Base-by-base conservation (phyloP, 2,329 filamentous ascomycete genomes). In the Immersiporthe knoxdaviesiana region DNA sequence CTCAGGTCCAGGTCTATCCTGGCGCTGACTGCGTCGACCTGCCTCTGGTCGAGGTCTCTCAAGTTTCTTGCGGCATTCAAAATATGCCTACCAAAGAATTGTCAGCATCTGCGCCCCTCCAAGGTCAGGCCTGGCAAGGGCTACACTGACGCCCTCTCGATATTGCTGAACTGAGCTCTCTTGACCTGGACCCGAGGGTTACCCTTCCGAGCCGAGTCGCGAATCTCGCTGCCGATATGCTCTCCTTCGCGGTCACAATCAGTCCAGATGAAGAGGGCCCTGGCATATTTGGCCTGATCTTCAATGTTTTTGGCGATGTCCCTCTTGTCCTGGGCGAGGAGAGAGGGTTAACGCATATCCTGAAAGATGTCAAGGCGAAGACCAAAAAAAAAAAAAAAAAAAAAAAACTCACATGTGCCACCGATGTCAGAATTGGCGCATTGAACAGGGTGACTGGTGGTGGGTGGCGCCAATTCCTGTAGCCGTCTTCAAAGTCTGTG, bases 231-330 rank as follows among this genome's bases (percentile, higher is more conserved):
- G 8, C 96, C 96, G 74, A 99, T 99, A 77, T 98, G 92, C 79
- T 99, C 96, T 47, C 96, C 96, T 84, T 99, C 96, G 67, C 94
- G 90, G 84, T 99, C 96, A 80, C 96, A 98, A 85, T 99, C 96
- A 0, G 96, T 99, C 96, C 96, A 99, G 74, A 99, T 97, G 79
- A 97, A 95, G 41, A 99, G 84, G 16, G 90, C 88, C 67, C 85
- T 87, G n/a, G 90, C 86, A 77, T 87, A 86, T 70, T 86, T 86
- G 24, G 96, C 95, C 78, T 97, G 91, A 1, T 86, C 82, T 74
- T 91, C 88, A 75, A 99, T 96, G 76, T 99, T 99, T 41, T 90
- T 85, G 12, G 94, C 94, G 72, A 99, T 91, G 1, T 85, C 82
- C 75, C 90, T 90, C 77, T 94, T 97, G 76, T 94, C 90, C 88